Evolutionary conservation across 306 rosid genomes (phyloP).

Genomic region (Pterocarpus santalinus): DNA sequence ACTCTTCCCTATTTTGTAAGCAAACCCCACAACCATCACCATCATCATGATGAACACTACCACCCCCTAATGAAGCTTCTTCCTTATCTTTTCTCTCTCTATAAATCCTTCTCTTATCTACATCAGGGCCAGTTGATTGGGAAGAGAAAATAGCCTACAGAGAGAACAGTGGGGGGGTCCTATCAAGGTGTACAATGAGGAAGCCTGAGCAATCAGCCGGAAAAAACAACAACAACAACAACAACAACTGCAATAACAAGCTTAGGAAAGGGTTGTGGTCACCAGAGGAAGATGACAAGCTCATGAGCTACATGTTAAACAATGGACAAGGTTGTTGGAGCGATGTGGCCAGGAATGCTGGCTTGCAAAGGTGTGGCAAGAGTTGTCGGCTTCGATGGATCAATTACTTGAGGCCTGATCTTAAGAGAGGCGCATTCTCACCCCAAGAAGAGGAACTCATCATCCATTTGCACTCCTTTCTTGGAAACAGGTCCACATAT

Average conservation of each 20-base stretch:
- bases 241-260: slow-evolving; percentile 47
- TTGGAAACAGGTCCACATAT: slow-evolving; percentile 71
- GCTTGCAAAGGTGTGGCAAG: slow-evolving; percentile 79
- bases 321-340: slow-evolving; percentile 92
- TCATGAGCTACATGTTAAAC: slow-evolving; percentile 75
- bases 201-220: slow-evolving; percentile 55
- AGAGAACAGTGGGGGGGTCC: neutral
- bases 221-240: neutral
- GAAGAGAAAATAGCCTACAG: neutral
- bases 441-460: slow-evolving; percentile 80
- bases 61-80: slow-evolving; percentile 66
- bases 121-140: slow-evolving; percentile 62
- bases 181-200: slow-evolving; percentile 58
- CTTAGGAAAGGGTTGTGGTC: slow-evolving; percentile 85
- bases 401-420: slow-evolving; percentile 84
- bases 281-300: slow-evolving; percentile 84
- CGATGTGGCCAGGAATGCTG: slow-evolving; percentile 83
- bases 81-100: slow-evolving; percentile 42
- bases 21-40: slow-evolving; percentile 88
- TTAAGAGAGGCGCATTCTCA: slow-evolving; percentile 79
- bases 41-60: slow-evolving; percentile 64
- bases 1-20: slow-evolving; percentile 80
- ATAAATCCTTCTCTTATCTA: slow-evolving; percentile 58
- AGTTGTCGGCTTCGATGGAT: slow-evolving; percentile 90
- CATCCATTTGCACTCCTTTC: slow-evolving; percentile 78